These are phyloP conservation scores for Leccinum disarticulatum DNA, from an alignment of 768 basidiomycete genomes.

Conservation along the genomic window DNA sequence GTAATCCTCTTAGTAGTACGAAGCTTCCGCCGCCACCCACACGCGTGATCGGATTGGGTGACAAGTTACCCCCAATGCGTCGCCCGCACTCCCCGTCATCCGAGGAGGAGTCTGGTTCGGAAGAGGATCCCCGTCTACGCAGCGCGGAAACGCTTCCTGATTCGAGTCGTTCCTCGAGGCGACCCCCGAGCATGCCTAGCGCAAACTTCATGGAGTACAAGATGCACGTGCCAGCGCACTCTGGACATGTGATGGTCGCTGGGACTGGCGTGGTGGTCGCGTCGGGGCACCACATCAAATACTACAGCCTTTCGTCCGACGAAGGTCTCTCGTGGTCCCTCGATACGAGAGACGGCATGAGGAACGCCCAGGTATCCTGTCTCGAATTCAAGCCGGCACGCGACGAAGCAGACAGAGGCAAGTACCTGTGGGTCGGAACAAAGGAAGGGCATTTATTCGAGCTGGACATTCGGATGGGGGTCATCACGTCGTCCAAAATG, in stretches of 20 bases:
- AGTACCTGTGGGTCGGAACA: constrained; percentile 81
- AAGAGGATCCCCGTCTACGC: constrained; percentile 51
- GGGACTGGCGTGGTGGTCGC: constrained; percentile 61
- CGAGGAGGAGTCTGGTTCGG: constrained; percentile 59
- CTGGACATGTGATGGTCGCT: constrained; percentile 53
- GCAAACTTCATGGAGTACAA: constrained; percentile 42
- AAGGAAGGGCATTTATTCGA: constrained; percentile 89
- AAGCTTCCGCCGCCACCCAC: constrained; percentile 73
- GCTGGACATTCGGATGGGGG: constrained; percentile 66
- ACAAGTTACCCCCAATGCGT: constrained; percentile 66
- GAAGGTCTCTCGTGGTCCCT: constrained; percentile 48
- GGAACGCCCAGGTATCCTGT: constrained; percentile 70
- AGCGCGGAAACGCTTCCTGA: constrained; percentile 63
- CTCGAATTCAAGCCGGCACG: constrained; percentile 71
- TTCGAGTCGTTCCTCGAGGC: constrained; percentile 64
- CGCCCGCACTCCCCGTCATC: constrained; percentile 42
- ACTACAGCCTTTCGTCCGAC: constrained; percentile 56
- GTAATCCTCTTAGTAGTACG: constrained; percentile 27
- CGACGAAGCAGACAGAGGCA: constrained; percentile 50
- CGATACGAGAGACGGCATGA: constrained; percentile 64
- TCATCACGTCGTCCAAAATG: constrained; percentile 55
- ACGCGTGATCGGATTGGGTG: constrained; percentile 66
- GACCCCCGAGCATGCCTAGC: constrained; percentile 37
- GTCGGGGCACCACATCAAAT: constrained; percentile 55
- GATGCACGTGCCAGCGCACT: constrained; percentile 55